phyloP scores from a whole-genome alignment of 2,329 filamentous ascomycete genomes.

The Trichophyton mentagrophytes region DNA sequence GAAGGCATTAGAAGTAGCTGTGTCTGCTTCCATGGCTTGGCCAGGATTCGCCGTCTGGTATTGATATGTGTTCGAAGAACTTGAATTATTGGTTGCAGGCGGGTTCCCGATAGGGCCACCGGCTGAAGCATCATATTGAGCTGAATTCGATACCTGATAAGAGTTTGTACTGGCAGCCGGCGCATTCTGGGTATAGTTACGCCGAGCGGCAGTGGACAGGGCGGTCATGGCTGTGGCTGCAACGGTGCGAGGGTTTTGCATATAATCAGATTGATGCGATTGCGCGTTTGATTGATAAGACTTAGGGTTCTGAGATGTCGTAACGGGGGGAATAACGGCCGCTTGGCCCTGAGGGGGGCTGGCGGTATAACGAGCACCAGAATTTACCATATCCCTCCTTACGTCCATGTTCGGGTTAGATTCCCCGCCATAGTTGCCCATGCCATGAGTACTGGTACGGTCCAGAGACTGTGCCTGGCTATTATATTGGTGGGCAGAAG shows the following conservation, averaged over 20 bases:
- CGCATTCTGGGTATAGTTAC: not conserved
- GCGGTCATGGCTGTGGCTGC: conserved; percentile 13
- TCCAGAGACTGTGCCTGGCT: not conserved
- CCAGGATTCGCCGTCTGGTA: not conserved
- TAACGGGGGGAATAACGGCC: not conserved
- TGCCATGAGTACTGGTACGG: not conserved
- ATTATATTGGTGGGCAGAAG: not conserved
- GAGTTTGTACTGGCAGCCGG: not conserved
- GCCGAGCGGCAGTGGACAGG: conserved; percentile 9
- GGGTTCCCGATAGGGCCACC: not conserved
- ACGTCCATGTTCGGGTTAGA: not conserved
- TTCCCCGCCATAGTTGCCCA: not conserved
- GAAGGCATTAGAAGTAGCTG: not conserved
- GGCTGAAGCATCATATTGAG: not conserved
- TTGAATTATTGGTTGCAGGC: not conserved
- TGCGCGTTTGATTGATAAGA: conserved; percentile 1
- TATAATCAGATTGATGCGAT: conserved; percentile 8
- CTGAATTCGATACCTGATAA: not conserved
- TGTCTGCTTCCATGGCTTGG: not conserved
- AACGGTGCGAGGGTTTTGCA: conserved; percentile 10
- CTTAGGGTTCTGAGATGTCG: not conserved
- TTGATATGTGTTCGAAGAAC: not conserved
- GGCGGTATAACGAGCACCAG: not conserved
- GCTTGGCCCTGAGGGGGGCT: not conserved
- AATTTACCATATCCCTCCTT: not conserved